Evolutionary conservation across 768 basidiomycete genomes (phyloP).

Genomic region (Austroboletus festivus): DNA sequence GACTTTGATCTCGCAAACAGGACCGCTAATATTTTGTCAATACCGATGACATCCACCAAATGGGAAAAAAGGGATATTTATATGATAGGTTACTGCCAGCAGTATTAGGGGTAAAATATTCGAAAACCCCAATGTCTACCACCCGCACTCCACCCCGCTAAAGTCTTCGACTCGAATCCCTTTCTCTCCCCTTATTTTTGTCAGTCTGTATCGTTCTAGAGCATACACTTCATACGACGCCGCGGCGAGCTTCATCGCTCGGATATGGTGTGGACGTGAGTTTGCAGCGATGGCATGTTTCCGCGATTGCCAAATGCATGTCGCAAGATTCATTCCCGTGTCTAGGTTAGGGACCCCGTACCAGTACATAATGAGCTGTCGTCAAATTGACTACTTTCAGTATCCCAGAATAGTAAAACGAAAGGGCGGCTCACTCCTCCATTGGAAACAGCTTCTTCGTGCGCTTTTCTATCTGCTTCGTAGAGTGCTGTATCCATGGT

Average conservation of each 20-base stretch:
- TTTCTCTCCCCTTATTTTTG: constrained; percentile 60
- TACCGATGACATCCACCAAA: too few relatives aligned
- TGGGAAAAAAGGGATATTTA: too few relatives aligned
- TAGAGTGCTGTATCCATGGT: constrained; percentile 59
- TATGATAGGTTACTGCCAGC: too few relatives aligned
- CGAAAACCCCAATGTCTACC: constrained; percentile 39
- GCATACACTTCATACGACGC: constrained; percentile 74
- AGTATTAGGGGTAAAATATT: constrained; percentile 2
- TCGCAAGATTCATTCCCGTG: constrained; percentile 86
- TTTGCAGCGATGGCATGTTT: constrained; percentile 80
- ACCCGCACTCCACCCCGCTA: constrained; percentile 63
- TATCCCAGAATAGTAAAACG: neutral
- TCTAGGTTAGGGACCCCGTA: constrained; percentile 77
- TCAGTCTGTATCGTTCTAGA: constrained; percentile 71
- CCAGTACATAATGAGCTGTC: constrained; percentile 87
- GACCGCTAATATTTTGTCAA: too few relatives aligned
- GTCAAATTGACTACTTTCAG: constrained; percentile 4
- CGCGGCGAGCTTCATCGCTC: constrained; percentile 79
- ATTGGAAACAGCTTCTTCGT: constrained; percentile 88
- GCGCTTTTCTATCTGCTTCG: constrained; percentile 81
- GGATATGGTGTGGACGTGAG: constrained; percentile 73
- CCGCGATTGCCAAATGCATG: constrained; percentile 93
- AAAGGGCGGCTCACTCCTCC: constrained; percentile 60
- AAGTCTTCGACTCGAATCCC: constrained; percentile 60
- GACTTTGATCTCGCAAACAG: too few relatives aligned